These are phyloP conservation scores for Cicer yamashitae DNA, from an alignment of 306 rosid genomes.

Conservation along the genomic window DNA sequence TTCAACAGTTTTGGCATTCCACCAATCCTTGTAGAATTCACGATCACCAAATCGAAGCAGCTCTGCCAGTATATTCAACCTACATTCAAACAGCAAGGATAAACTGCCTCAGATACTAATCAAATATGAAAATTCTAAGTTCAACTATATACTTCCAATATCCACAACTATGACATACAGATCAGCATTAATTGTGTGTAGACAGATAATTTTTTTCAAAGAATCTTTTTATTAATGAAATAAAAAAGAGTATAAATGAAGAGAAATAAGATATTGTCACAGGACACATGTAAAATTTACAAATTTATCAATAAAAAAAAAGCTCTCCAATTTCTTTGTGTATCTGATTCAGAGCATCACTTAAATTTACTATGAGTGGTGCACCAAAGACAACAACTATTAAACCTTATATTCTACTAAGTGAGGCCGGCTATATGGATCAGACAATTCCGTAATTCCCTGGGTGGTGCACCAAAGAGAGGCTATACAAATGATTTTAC, in stretches of 20 bases:
- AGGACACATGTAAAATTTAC: not conserved
- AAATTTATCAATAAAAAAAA: conserved; percentile 2
- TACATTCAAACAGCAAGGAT: conserved; percentile 52
- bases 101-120: conserved; percentile 35
- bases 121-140: conserved; percentile 32
- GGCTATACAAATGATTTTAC: conserved; percentile 18
- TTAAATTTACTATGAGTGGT: not conserved
- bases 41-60: conserved; percentile 97
- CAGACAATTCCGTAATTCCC: not conserved
- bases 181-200: not conserved
- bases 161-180: conserved; percentile 28
- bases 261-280: conserved; percentile 1
- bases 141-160: conserved; percentile 17
- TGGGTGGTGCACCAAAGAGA: not conserved
- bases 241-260: not conserved
- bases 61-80: conserved; percentile 98
- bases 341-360: not conserved
- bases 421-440: not conserved
- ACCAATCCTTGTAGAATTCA: conserved; percentile 96
- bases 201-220: not conserved
- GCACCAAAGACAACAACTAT: not conserved
- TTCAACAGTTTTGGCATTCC: conserved; percentile 97
- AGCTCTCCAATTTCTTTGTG: conserved; percentile 3
- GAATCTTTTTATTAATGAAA: not conserved
- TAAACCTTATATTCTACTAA: not conserved